Evolutionary conservation across 2,329 filamentous ascomycete species (phyloP).

Genomic region (Colletotrichum viniferum): DNA sequence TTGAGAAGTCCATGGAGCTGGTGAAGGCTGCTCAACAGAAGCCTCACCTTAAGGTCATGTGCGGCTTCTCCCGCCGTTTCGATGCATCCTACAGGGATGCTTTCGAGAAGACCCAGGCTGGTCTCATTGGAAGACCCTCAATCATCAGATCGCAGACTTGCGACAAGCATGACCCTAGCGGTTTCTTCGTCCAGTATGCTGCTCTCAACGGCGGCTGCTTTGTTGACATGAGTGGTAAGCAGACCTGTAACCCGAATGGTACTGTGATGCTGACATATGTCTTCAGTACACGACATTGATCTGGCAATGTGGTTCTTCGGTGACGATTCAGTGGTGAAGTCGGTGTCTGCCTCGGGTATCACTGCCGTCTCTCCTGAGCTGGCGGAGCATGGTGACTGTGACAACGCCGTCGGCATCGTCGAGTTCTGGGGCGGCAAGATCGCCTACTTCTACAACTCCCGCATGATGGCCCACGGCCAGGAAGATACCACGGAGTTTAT

Average conservation of each 20-base stretch:
- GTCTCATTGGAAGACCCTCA: slow-evolving; percentile 62
- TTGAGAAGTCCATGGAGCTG: slow-evolving; percentile 55
- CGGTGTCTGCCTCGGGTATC: slow-evolving; percentile 33
- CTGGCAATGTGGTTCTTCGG: slow-evolving; percentile 38
- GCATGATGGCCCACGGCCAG: slow-evolving; percentile 73
- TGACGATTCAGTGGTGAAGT: slow-evolving; percentile 34
- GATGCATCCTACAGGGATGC: slow-evolving; percentile 69
- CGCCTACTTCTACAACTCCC: slow-evolving; percentile 65
- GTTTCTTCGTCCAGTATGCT: slow-evolving; percentile 72
- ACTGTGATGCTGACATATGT: rapidly evolving
- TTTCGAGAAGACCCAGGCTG: slow-evolving; percentile 51
- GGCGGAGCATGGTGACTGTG: slow-evolving; percentile 33
- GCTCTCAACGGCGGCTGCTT: slow-evolving; percentile 71
- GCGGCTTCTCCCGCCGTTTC: slow-evolving; percentile 50
- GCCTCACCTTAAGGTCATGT: slow-evolving; percentile 67
- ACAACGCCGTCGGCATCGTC: slow-evolving; percentile 56
- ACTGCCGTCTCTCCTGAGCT: slow-evolving; percentile 35
- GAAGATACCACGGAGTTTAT: slow-evolving; percentile 72
- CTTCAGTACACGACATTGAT: slow-evolving; percentile 6
- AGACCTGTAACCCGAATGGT: background rate
- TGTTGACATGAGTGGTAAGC: slow-evolving; percentile 51
- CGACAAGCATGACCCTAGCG: slow-evolving; percentile 67
- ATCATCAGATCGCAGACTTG: slow-evolving; percentile 70
- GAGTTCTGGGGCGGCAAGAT: slow-evolving; percentile 69
- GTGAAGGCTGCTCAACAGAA: slow-evolving; percentile 58